Conservation (phyloP, 1,284 basidiomycete genomes). For the Rhizopogon hawkerae region DNA sequence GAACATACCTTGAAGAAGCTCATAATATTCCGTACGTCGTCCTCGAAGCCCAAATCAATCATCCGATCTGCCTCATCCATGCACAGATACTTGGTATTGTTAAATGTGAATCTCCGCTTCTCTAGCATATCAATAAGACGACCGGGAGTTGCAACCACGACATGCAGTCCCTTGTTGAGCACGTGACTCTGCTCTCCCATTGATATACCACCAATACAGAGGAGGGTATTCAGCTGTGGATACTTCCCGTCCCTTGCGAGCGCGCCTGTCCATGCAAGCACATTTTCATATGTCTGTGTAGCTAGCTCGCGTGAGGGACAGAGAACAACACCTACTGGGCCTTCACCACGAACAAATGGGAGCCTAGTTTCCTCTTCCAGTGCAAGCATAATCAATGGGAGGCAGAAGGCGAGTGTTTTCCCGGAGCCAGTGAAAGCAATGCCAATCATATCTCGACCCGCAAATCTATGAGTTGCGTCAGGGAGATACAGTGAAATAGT, state of each 20-base stretch:
- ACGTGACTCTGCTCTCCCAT: constrained; percentile 95
- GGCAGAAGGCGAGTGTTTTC: constrained; percentile 85
- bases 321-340: constrained; percentile 89
- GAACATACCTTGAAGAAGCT: constrained; percentile 81
- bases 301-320: constrained; percentile 94
- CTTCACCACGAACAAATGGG: constrained; percentile 87
- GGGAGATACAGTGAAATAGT: constrained; percentile 2
- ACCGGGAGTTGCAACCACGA: constrained; percentile 95
- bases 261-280: constrained; percentile 77
- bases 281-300: constrained; percentile 93
- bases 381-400: constrained; percentile 92
- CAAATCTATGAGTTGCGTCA: constrained; percentile 44
- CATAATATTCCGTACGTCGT: constrained; percentile 98
- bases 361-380: constrained; percentile 89
- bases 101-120: constrained; percentile 86
- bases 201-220: constrained; percentile 96
- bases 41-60: constrained; percentile 99
- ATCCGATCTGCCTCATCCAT: constrained; percentile 99
- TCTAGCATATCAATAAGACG: constrained; percentile 96
- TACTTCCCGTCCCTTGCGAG: constrained; percentile 75
- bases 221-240: constrained; percentile 77
- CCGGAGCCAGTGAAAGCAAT: constrained; percentile 93
- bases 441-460: constrained; percentile 92
- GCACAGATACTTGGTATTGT: constrained; percentile 90
- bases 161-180: constrained; percentile 84